A percentile compares a stretch with the other conserved stretches of the same genome.
These are phyloP conservation scores for Cupressus sempervirens DNA, from an alignment of 75 land plant genomes.

Conservation along the genomic window DNA sequence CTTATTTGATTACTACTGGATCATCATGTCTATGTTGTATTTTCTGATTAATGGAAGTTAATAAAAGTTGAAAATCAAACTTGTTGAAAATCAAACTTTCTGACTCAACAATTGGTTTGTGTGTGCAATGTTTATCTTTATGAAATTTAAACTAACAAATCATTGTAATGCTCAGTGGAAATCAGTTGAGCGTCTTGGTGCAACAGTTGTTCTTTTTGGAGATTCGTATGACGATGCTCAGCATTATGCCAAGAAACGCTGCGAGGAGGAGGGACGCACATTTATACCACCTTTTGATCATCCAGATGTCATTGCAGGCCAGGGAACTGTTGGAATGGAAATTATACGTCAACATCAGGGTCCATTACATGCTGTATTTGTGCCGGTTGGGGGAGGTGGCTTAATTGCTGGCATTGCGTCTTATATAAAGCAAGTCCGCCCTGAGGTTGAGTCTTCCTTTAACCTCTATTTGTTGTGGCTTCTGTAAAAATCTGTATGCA, in stretches of 20 bases:
- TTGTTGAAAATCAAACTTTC: background rate
- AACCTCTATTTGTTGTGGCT: background rate
- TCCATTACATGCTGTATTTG: conserved; percentile 76
- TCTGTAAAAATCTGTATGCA: background rate
- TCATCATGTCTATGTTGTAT: background rate
- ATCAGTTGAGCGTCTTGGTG: conserved; percentile 72
- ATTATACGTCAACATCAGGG: conserved; percentile 51
- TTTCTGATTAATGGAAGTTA: background rate
- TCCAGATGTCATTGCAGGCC: conserved; percentile 71
- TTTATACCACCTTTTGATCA: conserved; percentile 85
- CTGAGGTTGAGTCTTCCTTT: conserved; percentile 37
- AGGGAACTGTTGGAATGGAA: conserved; percentile 85
- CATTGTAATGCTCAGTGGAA: conserved; percentile 40
- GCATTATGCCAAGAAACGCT: conserved; percentile 54
- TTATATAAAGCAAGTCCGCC: conserved; percentile 58
- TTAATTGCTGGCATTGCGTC: conserved; percentile 84
- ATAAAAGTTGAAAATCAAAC: background rate
- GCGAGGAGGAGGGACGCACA: conserved; percentile 42
- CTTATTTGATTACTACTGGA: background rate
- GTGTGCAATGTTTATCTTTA: background rate
- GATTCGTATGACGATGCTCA: conserved; percentile 88
- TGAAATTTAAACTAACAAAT: background rate
- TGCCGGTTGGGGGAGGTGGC: conserved; percentile 88
- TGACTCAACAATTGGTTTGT: background rate
- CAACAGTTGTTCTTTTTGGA: conserved; percentile 62